Evolutionary conservation across 1,284 basidiomycete species (phyloP), one percentile per base, ranked within the genome.

Genomic region (Ceratorhiza oryzae-sativae): DNA sequence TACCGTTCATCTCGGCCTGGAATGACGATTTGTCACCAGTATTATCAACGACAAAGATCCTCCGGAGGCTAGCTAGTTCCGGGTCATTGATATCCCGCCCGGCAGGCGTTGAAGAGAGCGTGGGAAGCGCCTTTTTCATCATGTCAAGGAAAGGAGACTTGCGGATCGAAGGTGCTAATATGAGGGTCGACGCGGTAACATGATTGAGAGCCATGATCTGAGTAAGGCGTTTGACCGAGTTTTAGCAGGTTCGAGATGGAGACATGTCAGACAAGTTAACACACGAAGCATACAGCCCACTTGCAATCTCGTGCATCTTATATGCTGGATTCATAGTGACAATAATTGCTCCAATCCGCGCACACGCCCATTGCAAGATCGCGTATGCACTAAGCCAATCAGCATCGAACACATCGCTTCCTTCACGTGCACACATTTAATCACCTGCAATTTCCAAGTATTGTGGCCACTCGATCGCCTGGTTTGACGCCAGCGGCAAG

Each of bases 311-410:
- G 48, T 86, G 82, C 1, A 88, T 78, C 32, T 88, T 86, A 78
- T 93, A 94, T 0, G 93, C 90, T 6, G 92, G 93, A 76, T 94
- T 94, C 55, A 94, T 83, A 2, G 92, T 93, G 12, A 92, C 91
- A 32, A 94, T 80, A 55, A 94, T 88, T 6, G 91, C 91, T 23
- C 93, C 93, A 58, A 93, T 85, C 70, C 86, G 86, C 30, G 92
- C 90, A 75, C 88, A 90, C 6, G 92, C 92, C 92, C 92, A 93
- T 77, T 94, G 93, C 39, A 94, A 79, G 80, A 87, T 84, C 1
- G 90, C 92, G 78, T 94, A 94, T 15, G 90, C 84, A 76, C 91
- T 93, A 13, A 74, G 45, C 73, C 63, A 76, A 77, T 71, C 73
- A 68, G 18, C 6, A 23, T 32, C 30, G 15, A 62, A 41, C 9